Base-by-base conservation (phyloP, 352 stramenopile genomes). In the Paralagenidium karlingii region DNA sequence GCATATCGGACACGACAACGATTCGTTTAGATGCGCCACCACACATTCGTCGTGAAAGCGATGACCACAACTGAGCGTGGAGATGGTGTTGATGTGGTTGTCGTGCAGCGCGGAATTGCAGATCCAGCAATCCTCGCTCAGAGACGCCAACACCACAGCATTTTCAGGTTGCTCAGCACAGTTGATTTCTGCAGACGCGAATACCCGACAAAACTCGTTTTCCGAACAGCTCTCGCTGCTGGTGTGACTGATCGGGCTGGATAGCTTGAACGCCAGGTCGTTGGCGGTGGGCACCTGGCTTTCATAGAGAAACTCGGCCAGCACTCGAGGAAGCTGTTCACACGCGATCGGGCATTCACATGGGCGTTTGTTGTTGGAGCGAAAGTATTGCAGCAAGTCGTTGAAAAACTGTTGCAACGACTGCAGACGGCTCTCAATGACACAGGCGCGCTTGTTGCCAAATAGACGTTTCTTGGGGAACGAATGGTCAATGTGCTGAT, bases 31-130 rank as follows among this genome's bases (percentile, higher is more conserved):
- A 45, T 90, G 84, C 32, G 53, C 58, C 8, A 91, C 49, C 38
- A 91, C 88, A 49, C 77, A 91, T 41, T 91, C 77, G 38, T 91
- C 77, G 47, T 91, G 77, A 58, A 86, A 91, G 33, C 71, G 74
- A 49, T 91, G 77, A 11, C 77, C 71, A 37, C 77, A 91, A 29
- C 74, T 49, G 2, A 91, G 61, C 29, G 74, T 86, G 16, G 77
- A 86, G 21, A 90, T 49, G 24, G 68, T 68, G 31, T 69, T 60
- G 18, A 50, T 53, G 12, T 54, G 45, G 19, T 52, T 54, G 2
- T 19, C n/a, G 19, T 44, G 12, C 26, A 18, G 38, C 16, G 12
- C 15, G 11, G 20, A n/a, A n/a, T n/a, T n/a, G 6, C 5, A 3
- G 38, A 3, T 34, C 18, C 24, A 19, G 4, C 16, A 13, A 26